Base-by-base conservation (phyloP, 345 rosid genomes). In the Populus alba region DNA sequence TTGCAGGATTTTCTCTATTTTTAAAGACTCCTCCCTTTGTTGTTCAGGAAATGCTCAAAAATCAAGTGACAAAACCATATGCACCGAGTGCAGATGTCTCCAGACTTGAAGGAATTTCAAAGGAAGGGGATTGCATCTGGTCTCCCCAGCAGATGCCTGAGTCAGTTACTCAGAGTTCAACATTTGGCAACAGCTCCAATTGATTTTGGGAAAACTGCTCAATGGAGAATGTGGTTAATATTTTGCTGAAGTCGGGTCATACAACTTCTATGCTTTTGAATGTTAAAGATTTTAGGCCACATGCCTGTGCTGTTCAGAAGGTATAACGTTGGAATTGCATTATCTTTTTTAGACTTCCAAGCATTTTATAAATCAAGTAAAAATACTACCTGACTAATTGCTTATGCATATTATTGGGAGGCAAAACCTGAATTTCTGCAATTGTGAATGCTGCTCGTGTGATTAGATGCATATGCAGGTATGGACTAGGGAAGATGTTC, bases 51-150 rank as follows among this genome's bases (percentile, higher is more conserved):
- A 67, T 87, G 85, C 86, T 74, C 84, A 92, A 89, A 86, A 85
- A 88, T 85, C 90, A 87, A 84, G 97, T 90, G 75, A 87, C 86
- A 71, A 91, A 90, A 81, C 99, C 99, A 62, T 96, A 96, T 86
- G 84, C 97, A 8, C 95, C 99, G 4, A 71, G 77, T 11, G 66
- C 81, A 22, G 85, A 84, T 71, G 78, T 81, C 43, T 47, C 61
- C 47, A 72, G 41, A 22, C 11, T 68, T 17, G 97, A 93, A 85
- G 87, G 78, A 63, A 81, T 76, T 23, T 76, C 90, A 73, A 89
- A 81, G 77, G 95, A 87, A 81, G 90, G 89, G 79, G 75, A 70
- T 78, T 57, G 38, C 73, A 62, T 75, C 38, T 89, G 81, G 88
- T 85, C 90, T 71, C 78, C 92, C 61, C 96, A 87, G 55, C 91